Evolutionary conservation across 768 basidiomycete genomes (phyloP).

Genomic region (Collybiopsis confluens): DNA sequence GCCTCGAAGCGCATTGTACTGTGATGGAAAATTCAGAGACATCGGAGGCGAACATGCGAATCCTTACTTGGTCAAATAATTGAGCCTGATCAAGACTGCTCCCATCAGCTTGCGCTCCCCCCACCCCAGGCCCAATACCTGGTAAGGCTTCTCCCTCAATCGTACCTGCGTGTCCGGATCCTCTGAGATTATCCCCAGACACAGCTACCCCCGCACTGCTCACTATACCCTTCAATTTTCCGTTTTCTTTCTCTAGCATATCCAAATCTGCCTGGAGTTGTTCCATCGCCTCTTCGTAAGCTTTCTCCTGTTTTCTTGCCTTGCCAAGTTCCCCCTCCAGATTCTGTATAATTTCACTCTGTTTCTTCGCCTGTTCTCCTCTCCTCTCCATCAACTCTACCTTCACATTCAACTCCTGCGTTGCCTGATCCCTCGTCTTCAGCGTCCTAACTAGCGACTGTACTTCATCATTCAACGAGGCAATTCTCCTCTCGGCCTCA

Average conservation of each 20-base stretch:
- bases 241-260: slow-evolving; percentile 81
- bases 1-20: slow-evolving; percentile 89
- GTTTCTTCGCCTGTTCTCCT: slow-evolving; percentile 87
- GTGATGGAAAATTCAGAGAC: slow-evolving; percentile 13
- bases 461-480: slow-evolving; percentile 84
- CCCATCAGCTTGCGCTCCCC: slow-evolving; percentile 48
- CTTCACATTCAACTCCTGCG: slow-evolving; percentile 87
- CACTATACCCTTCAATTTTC: slow-evolving; percentile 58
- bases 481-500: slow-evolving; percentile 87
- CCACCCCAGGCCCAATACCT: background rate
- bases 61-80: slow-evolving; percentile 76
- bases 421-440: slow-evolving; percentile 82
- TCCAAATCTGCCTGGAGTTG: slow-evolving; percentile 89
- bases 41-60: slow-evolving; percentile 2
- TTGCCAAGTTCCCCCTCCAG: slow-evolving; percentile 80
- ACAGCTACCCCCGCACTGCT: background rate
- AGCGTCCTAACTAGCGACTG: slow-evolving; percentile 81
- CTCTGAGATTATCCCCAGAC: background rate
- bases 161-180: background rate
- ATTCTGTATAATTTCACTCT: slow-evolving; percentile 77
- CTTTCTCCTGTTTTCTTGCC: slow-evolving; percentile 81
- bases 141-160: too few species aligned
- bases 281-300: slow-evolving; percentile 91
- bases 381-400: slow-evolving; percentile 94
- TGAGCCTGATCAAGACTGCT: slow-evolving; percentile 85